Base-by-base conservation (phyloP, 2,329 filamentous ascomycete genomes). In the Diplocarpon rosae region DNA sequence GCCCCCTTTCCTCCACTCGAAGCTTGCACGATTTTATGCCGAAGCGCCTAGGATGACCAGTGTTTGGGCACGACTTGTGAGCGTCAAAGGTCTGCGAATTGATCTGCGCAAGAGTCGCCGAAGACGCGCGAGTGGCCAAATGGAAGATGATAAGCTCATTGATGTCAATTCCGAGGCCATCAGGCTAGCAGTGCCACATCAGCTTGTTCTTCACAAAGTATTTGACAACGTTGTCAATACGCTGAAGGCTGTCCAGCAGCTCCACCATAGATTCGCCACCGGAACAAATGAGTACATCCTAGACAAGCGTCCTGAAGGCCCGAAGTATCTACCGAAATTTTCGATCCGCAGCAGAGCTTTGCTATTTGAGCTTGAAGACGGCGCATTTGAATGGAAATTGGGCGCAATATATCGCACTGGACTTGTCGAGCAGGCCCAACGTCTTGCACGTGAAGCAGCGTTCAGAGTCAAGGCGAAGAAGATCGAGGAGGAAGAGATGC, bases 331-430 rank as follows among this genome's bases (percentile, higher is more conserved):
- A 0, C 92, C 92, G 1, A 90, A 85, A 59, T 70, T 98, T 16
- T 90, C 88, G 0, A 54, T 98, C 9, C 78, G 88, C 41, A 83
- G 83, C 43, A 84, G 85, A 56, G 85, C 84, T 5, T 71, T 98
- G 17, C 67, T 95, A 2, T 90, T 98, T 47, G 90, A 96, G 59
- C 71, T 98, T 30, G 92, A 98, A 65, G 92, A 98, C 61, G 90
- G 92, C 39, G 83, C 86, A 0, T 98, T 98, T 58, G 92, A 98
- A 62, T 98, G 89, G 85, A 96, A 95, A 61, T 70, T 98, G 9
- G 87, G 89, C 13, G 80, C 88, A 59, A 98, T 98, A 41, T 98
- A 96, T 62, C 80, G 90, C 28, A 78, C 86, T 37, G 92, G 93
- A 0, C 72, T 90, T 15, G 70, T 89, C 44, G 92, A 98, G 63